Base-by-base conservation (phyloP, 139 green algal species). In the Dunaliella primolecta region DNA sequence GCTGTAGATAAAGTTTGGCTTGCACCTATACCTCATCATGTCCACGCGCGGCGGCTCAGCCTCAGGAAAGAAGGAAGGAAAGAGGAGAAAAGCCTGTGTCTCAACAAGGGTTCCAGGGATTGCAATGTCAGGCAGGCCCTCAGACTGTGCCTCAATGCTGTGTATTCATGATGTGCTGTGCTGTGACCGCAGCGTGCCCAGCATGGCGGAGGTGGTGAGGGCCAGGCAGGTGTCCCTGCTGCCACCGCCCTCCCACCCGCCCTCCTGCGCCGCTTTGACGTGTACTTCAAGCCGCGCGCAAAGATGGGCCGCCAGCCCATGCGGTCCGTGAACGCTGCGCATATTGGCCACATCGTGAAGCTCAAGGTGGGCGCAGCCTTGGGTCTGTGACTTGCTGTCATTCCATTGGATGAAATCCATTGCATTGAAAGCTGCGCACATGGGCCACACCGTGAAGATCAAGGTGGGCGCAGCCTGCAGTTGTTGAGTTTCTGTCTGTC, bases 361-460 rank as follows among this genome's bases (percentile, higher is more conserved):
- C 89, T 99, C 36, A 88, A 88, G 90, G 94, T 94, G 79, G n/a
- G n/a, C n/a, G 82, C 87, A n/a, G n/a, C n/a, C n/a, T n/a, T n/a
- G n/a, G n/a, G n/a, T n/a, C n/a, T n/a, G n/a, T n/a, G n/a, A n/a
- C n/a, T n/a, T n/a, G n/a, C n/a, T n/a, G n/a, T n/a, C n/a, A n/a
- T n/a, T n/a, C n/a, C n/a, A n/a, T n/a, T n/a, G n/a, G n/a, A n/a
- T n/a, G n/a, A n/a, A n/a, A n/a, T n/a, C n/a, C n/a, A n/a, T n/a
- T n/a, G n/a, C n/a, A n/a, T n/a, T 99, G 25, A 87, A 78, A 3
- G 91, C 97, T 35, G 57, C 84, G 74, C 87, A 96, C 82, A 93
- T 99, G 37, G 97, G 97, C n/a, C 85, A 90, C 20, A 93, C 99
- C 29, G 96, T 98, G 20, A 92, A 86, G 0, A 89, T 99, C 36